Base-by-base conservation (phyloP, 306 rosid genomes). In the Trifolium fragiferum region DNA sequence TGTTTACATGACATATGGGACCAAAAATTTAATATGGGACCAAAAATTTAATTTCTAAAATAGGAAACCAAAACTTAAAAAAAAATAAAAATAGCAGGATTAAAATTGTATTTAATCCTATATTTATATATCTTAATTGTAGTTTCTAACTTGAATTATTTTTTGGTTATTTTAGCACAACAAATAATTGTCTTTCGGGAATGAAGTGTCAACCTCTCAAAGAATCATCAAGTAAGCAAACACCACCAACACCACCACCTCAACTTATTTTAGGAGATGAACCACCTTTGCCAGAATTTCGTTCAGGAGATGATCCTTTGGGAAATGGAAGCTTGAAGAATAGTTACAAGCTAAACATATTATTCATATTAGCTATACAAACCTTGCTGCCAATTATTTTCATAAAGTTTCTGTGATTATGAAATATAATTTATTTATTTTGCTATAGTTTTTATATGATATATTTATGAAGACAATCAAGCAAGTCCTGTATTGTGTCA, bases 121-220 rank as follows among this genome's bases (percentile, higher is more conserved):
- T 1, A 25, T 25, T 1, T 25, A n/a, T n/a, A 25, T 25, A 25
- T 25, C 27, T 25, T 3, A 25, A 25, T 25, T 14, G 19, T 27
- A 30, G 41, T 27, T 46, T 51, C 44, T 66, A 21, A 61, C 73
- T 14, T 35, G 5, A 1, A 46, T 20, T 40, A 4, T 10, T 57
- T 10, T 57, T 15, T 75, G 30, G 6, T 30, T 53, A 41, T 72
- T 68, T 33, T 49, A 71, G 81, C 54, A 65, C 81, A 44, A 63
- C 60, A 64, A 76, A 70, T 27, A 76, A 71, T 65, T 81, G 81
- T 19, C 70, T 81, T 9, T 54, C 33, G 8, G 81, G 71, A 71
- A 81, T 71, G 70, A 55, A 44, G 69, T 76, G 81, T 64, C 30
- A 53, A 10, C 68, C 69, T 15, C 77, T 63, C 4, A 25, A 4